Percentiles rank a stretch among this genome's conserved stretches.
These are phyloP conservation scores for Vitis labrusca DNA, from an alignment of 164 flowering plant species.

Conservation along the genomic window DNA sequence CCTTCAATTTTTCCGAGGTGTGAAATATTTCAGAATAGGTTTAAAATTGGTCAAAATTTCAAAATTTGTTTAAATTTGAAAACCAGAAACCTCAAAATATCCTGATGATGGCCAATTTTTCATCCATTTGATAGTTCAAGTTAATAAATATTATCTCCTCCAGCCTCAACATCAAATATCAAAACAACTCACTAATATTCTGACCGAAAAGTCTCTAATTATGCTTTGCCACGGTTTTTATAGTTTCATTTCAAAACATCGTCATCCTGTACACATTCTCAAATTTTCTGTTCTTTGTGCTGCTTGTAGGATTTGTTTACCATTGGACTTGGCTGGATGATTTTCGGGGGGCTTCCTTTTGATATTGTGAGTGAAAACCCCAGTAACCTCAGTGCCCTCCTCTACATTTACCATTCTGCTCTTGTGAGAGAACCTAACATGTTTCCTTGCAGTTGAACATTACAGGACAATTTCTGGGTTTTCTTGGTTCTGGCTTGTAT, in stretches of 20 bases:
- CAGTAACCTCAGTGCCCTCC: not conserved
- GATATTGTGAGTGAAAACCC: conserved; percentile 65
- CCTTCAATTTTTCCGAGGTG: no score
- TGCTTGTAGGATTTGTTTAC: conserved; percentile 78
- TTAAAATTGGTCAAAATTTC: no score
- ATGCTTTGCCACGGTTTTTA: not conserved
- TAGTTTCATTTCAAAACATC: no score
- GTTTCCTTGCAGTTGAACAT: conserved; percentile 65
- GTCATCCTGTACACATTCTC: not conserved
- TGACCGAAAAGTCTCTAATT: no score
- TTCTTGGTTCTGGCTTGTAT: conserved; percentile 83
- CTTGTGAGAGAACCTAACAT: not conserved
- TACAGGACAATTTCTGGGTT: conserved; percentile 80
- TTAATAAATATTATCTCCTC: no score
- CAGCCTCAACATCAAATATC: no score
- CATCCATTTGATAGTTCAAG: no score
- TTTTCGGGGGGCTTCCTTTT: conserved; percentile 97
- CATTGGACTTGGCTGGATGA: conserved; percentile 84
- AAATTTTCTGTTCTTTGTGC: not conserved
- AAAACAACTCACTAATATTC: no score
- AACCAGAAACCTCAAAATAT: no score
- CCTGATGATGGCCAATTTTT: no score
- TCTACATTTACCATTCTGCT: not conserved
- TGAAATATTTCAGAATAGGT: no score
- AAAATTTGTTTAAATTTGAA: no score